Conservation (phyloP, 805 yeast species). For the Sungouiozyma intestinalis region DNA sequence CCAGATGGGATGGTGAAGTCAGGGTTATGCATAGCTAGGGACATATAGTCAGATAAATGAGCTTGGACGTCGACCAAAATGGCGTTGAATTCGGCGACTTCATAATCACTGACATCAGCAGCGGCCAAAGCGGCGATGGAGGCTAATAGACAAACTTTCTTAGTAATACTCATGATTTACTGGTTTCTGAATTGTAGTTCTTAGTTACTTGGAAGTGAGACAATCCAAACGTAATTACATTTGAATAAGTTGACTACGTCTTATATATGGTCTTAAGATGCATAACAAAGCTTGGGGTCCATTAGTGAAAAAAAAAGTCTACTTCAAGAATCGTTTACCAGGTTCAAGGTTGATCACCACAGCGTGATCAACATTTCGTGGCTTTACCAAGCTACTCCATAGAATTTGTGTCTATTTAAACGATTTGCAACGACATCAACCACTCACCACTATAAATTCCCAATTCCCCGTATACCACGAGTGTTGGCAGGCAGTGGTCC, state of each 20-base stretch:
- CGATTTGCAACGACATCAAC: no score
- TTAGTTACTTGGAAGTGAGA: background rate
- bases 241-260: background rate
- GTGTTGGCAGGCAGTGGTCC: no score
- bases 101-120: slow-evolving; percentile 9
- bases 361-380: no score
- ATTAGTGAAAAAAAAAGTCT: no score
- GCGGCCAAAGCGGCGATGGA: slow-evolving; percentile 11
- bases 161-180: slow-evolving; percentile 9
- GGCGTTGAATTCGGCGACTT: slow-evolving; percentile 18
- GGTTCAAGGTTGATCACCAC: no score
- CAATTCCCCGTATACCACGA: no score
- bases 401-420: no score
- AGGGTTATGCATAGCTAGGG: slow-evolving; percentile 12
- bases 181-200: background rate
- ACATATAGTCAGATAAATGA: slow-evolving; percentile 14
- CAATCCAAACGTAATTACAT: background rate
- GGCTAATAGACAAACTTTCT: slow-evolving; percentile 12
- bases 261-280: background rate
- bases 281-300: no score
- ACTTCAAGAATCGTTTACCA: background rate
- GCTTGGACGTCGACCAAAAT: slow-evolving; percentile 16
- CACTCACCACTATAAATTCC: no score
- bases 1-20: slow-evolving; percentile 16
- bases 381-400: no score